phyloP scores from a whole-genome alignment of 495 filamentous ascomycete species.

The Annulohypoxylon maeteangense region DNA sequence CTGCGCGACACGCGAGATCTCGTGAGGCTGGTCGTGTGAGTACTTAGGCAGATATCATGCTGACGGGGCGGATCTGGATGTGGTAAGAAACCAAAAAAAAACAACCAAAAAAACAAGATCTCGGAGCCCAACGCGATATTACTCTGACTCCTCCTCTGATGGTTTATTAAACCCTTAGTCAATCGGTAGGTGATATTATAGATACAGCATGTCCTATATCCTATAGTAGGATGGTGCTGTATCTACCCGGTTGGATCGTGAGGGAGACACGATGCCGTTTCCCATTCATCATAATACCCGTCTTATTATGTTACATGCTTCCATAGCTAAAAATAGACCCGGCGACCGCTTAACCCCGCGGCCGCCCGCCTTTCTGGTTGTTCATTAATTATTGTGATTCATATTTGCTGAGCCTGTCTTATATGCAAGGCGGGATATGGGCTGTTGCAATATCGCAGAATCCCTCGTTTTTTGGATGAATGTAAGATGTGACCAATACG shows the following conservation, averaged over 20 bases:
- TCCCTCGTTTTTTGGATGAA: constrained; percentile 41
- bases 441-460: constrained; percentile 38
- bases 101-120: constrained; percentile 31
- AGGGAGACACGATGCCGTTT: constrained; percentile 30
- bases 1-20: constrained; percentile 42
- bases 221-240: constrained; percentile 25
- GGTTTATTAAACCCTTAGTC: constrained; percentile 29
- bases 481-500: constrained; percentile 36
- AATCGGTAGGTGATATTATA: constrained; percentile 4
- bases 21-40: constrained; percentile 37
- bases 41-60: background rate
- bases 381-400: background rate
- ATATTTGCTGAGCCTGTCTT: constrained; percentile 25
- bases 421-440: constrained; percentile 36
- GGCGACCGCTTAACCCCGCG: constrained; percentile 33
- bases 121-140: constrained; percentile 32
- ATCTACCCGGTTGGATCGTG: constrained; percentile 35
- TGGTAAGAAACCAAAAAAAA: constrained; percentile 28
- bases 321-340: constrained; percentile 42
- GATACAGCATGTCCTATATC: background rate
- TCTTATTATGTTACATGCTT: constrained; percentile 41
- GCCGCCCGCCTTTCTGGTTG: constrained; percentile 11
- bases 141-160: constrained; percentile 16
- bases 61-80: constrained; percentile 31
- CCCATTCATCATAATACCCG: constrained; percentile 39